These are phyloP conservation scores for Leonotis leonurus DNA, from an alignment of 257 asterid species.

Conservation along the genomic window DNA sequence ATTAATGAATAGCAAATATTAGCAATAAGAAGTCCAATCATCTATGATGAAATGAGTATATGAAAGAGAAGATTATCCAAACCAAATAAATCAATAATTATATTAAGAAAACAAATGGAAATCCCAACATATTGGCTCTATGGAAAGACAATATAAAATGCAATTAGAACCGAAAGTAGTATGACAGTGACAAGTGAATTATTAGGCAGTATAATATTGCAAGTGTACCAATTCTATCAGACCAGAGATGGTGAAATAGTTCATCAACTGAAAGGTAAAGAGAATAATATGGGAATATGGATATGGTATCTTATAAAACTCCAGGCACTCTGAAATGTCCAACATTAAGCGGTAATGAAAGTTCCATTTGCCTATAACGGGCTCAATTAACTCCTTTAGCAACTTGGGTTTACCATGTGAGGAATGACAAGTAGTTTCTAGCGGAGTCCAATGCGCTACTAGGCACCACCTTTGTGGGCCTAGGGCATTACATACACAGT, in stretches of 20 bases:
- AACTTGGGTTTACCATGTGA: background rate
- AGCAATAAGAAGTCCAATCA: slow-evolving; percentile 3
- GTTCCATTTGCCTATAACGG: background rate
- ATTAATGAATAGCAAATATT: slow-evolving; percentile 9
- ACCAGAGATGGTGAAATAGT: background rate
- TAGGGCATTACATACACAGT: background rate
- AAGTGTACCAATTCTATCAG: background rate
- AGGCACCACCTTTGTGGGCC: background rate
- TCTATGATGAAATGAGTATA: background rate
- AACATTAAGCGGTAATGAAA: background rate
- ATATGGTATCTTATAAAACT: background rate
- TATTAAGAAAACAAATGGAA: too few species aligned
- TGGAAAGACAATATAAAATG: background rate
- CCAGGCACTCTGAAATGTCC: background rate
- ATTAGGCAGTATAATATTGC: background rate
- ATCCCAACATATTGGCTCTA: background rate
- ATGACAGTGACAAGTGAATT: background rate
- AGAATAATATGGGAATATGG: background rate
- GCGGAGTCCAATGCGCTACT: background rate
- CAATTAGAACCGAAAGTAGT: background rate
- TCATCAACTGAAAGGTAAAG: background rate
- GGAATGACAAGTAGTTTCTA: background rate
- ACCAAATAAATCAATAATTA: background rate
- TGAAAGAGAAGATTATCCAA: background rate
- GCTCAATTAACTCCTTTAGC: background rate